Conservation (phyloP, 2,329 filamentous ascomycete genomes). For the Fusarium setosum region DNA sequence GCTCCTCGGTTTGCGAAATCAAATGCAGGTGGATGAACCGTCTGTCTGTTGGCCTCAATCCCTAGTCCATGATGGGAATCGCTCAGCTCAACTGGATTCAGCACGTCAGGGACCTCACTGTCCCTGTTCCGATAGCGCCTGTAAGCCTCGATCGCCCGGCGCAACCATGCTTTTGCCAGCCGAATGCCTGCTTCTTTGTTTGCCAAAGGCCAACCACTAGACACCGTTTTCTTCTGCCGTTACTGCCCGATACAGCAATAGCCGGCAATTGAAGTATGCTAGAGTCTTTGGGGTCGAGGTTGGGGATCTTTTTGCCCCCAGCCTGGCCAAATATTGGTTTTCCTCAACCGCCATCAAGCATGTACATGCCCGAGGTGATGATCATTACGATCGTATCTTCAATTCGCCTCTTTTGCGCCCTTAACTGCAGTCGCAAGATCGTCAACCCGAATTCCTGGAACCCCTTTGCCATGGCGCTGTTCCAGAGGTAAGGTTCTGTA, state of each 20-base stretch:
- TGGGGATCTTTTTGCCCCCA: too few species aligned
- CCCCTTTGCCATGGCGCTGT: slow-evolving; percentile 12
- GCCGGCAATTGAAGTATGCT: slow-evolving; percentile 14
- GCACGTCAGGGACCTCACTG: slow-evolving; percentile 8
- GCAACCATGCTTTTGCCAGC: slow-evolving; percentile 1
- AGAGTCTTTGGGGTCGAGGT: slow-evolving; percentile 12
- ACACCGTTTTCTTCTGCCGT: slow-evolving; percentile 31
- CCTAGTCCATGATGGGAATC: slow-evolving; percentile 9
- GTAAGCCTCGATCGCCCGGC: slow-evolving; percentile 10
- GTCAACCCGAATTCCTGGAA: slow-evolving; percentile 17
- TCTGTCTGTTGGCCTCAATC: slow-evolving; percentile 6
- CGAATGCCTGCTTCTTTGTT: slow-evolving; percentile 18
- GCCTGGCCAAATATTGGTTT: slow-evolving; percentile 6
- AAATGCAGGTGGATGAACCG: background rate
- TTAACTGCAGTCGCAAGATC: background rate
- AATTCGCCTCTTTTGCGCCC: background rate
- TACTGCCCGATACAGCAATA: slow-evolving; percentile 21
- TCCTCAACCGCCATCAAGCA: background rate
- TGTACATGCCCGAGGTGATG: slow-evolving; percentile 5
- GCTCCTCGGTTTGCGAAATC: background rate
- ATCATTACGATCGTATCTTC: slow-evolving; percentile 8
- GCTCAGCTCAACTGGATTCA: background rate
- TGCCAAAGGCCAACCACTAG: slow-evolving; percentile 26
- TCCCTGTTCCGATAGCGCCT: slow-evolving; percentile 21
- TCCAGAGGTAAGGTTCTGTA: slow-evolving; percentile 19